Base-by-base conservation (phyloP, 2,329 filamentous ascomycete species). In the Pyrenophora teres region DNA sequence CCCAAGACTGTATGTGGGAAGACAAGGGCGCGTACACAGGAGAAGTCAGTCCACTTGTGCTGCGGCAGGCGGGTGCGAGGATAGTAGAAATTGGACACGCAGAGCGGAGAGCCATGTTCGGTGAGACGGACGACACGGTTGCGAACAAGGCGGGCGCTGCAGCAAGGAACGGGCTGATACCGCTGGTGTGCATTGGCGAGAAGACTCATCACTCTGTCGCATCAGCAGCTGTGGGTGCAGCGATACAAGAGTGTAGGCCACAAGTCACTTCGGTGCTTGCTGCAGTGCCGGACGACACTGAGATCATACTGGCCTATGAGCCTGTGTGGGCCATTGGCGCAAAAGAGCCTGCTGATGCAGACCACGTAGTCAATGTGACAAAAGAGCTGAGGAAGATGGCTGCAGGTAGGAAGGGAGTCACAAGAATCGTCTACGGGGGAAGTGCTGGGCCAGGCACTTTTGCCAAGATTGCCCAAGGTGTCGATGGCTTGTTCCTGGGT, bases 251-350 rank as follows among this genome's bases (percentile, higher is more conserved):
- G 71, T 89, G 89, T 63, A 78, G 76, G 31, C 74, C 76, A 4
- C 89, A 93, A 72, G 79, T 95, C 49, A 78, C 80, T 33, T 77
- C 83, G 1, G 84, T 90, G 2, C 69, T 94, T 44, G 76, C 76
- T 1, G 81, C 79, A 0, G 76, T 93, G 6, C 81, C 85, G 0
- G 77, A 78, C 9, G 78, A 84, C 13, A 83, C 85, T 0, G 87
- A 91, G 40, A 81, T 94, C 4, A 83, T 93, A 6, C 80, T 95
- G 50, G 90, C 90, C 0, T 95, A 95, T 68, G 90, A 95, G 77
- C 90, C 90, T 6, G 89, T 94, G 1, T 95, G 90, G 90, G 90
- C 90, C 0, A 95, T 94, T 72, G 90, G 90, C 0, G 86, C 89
- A 8, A 77, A 81, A 1, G 78, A 87, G 64, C 90, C 90, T 2